Base-by-base conservation (phyloP, 2,329 filamentous ascomycete species). In the Neurospora sp. region DNA sequence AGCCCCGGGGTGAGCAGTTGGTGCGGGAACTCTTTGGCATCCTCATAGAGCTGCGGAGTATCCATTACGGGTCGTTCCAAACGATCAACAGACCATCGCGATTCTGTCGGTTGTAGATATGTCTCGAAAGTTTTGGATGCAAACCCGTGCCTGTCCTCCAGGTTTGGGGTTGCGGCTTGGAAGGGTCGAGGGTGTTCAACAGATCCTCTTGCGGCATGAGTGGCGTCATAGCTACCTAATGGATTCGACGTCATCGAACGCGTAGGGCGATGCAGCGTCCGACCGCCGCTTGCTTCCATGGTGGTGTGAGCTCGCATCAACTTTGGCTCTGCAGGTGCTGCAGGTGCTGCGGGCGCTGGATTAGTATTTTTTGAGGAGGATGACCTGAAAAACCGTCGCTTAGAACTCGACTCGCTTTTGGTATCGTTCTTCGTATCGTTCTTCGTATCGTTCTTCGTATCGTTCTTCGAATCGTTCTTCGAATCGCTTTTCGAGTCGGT, bases 1-100 rank as follows among this genome's bases (percentile, higher is more conserved):
- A 62, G 52, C 52, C 52, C 52, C 28, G 52, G 52, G 17, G 52
- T 62, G 52, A 62, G 52, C 52, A 62, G 8, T 71, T 69, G 58
- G 36, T 11, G 43, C 36, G 52, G 52, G 42, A 69, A 73, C 39
- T 76, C 73, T 38, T 69, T 67, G 15, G 73, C 73, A 66, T 76
- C 74, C n/a, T 70, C 71, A 66, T 71, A 75, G 6, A 58, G 62
- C 23, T 68, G 70, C 9, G 71, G 70, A 3, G 69, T 75, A 68
- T 74, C 73, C 74, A 75, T 74, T 19, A 52, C 70, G n/a, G 67
- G 17, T 38, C 52, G 52, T 62, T 62, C 52, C 52, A 62, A 36
- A n/a, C 52, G 52, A 62, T 62, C 52, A 62, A 62, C 15, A 36
- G 52, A 62, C 52, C 52, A 62, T 36, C 52, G 52, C 52, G 52